Percentiles rank a stretch among this genome's conserved stretches.
Conservation (phyloP, 1,139 yeast genomes). For the Tardiomyces depauwii region DNA sequence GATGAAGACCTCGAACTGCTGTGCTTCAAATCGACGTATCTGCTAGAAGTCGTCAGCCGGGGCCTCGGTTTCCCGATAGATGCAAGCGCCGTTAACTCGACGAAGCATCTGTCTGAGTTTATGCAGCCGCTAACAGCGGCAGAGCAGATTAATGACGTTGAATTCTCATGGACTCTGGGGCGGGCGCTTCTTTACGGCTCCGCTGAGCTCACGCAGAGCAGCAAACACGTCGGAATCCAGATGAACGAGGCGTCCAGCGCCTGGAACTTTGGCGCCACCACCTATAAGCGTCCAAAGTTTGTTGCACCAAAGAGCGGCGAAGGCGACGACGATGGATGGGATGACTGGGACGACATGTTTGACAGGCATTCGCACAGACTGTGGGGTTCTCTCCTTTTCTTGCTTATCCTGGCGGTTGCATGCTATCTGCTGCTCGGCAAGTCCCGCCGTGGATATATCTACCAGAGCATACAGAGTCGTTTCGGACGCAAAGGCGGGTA, state of each 20-base stretch:
- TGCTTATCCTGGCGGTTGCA: constrained; percentile 32
- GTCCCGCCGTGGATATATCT: constrained; percentile 21
- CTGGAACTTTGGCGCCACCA: not conserved
- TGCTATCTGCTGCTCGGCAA: constrained; percentile 39
- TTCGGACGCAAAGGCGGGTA: too few species aligned
- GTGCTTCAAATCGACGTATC: constrained; percentile 61
- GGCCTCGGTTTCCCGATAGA: constrained; percentile 52
- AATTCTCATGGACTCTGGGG: constrained; percentile 73
- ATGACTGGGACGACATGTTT: constrained; percentile 24
- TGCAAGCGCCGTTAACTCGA: constrained; percentile 24
- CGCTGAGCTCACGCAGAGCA: not conserved
- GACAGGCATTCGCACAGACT: constrained; percentile 37
- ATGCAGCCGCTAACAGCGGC: constrained; percentile 34
- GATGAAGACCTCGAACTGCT: constrained; percentile 35
- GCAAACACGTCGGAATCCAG: not conserved
- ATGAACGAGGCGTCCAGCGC: not conserved
- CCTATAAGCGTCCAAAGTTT: not conserved
- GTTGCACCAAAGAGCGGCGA: not conserved
- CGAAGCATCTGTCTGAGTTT: too few species aligned
- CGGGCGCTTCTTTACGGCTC: constrained; percentile 51
- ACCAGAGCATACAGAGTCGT: constrained; percentile 12
- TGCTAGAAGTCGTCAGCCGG: constrained; percentile 52
- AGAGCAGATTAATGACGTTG: constrained; percentile 48
- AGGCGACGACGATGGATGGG: constrained; percentile 13
- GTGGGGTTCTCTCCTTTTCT: constrained; percentile 42